Evolutionary conservation across 2,329 filamentous ascomycete genomes (phyloP), one percentile per base, ranked within the genome.

Genomic region (Hypoxylon sp.): DNA sequence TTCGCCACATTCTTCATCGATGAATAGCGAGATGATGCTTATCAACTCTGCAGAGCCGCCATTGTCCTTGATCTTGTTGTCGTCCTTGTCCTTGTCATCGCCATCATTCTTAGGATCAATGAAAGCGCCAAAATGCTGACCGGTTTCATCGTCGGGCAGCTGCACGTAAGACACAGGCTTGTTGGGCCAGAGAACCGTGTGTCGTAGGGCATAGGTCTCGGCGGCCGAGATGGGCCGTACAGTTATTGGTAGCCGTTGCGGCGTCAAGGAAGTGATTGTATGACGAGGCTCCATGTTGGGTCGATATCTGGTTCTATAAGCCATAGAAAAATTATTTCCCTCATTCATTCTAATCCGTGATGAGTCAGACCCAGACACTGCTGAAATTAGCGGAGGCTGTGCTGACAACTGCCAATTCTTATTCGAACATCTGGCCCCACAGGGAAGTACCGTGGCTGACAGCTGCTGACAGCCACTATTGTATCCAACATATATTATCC

Each of bases 1-100:
- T 26, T 53, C 65, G 56, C 57, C 70, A 56, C 58, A 39, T 9
- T 22, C 55, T n/a, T 56, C 47, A 29, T 71, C 65, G 64, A 71
- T 24, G 61, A 75, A 75, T n/a, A 75, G 62, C 48, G 73, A 75
- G 24, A 75, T 70, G 54, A 74, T 65, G 67, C 73, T 74, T 47
- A 73, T 65, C 19, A 67, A 62, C 22, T 62, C 62, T 26, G 57
- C 52, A 19, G 65, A 51, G 31, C 31, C 35, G 37, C 52, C 17
- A 35, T 46, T 48, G 31, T 42, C 37, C 3, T 57, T n/a, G 14
- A 17, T 22, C 37, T 48, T n/a, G n/a, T 39, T 26, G 24, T 50
- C 46, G 52, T 35, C 14, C 11, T 37, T 14, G 9, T 42, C 35
- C 3, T 24, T 44, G 42, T 11, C 37, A 6, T 56, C 24, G 35